Conservation (phyloP, 1,139 yeast species). For the Hyphopichia khmerensis region DNA sequence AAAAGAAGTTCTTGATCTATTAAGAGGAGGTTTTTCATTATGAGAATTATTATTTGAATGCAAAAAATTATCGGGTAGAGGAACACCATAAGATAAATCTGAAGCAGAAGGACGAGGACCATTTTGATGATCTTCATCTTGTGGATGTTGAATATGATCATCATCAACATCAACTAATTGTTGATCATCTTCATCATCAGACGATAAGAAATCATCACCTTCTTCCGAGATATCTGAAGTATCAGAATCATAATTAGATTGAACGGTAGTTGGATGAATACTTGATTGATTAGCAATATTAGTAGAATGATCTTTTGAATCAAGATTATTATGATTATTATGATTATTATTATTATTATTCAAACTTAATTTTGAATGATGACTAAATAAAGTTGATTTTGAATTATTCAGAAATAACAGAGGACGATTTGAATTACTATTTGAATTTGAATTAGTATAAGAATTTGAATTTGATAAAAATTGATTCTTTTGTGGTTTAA, state of each 20-base stretch:
- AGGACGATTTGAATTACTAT: constrained; percentile 3
- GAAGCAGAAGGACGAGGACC: no score
- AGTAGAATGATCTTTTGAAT: no score
- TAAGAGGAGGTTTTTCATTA: constrained; percentile 3
- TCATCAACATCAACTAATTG: not conserved
- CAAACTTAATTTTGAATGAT: constrained; percentile 18
- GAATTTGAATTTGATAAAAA: constrained; percentile 6
- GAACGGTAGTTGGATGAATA: no score
- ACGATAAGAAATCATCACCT: constrained; percentile 8
- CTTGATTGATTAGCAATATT: no score
- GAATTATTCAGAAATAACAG: constrained; percentile 14
- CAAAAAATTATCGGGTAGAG: no score
- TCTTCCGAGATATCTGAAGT: constrained; percentile 33
- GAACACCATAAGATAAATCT: no score
- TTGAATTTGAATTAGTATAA: not conserved
- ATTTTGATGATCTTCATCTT: no score
- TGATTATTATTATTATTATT: constrained; percentile 1
- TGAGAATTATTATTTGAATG: not conserved
- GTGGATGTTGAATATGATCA: no score
- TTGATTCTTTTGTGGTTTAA: constrained; percentile 12
- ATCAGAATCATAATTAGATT: constrained; percentile 18
- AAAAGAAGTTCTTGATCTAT: constrained; percentile 25
- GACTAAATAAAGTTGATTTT: constrained; percentile 19
- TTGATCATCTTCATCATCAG: constrained; percentile 3
- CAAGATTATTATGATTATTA: not conserved